Percentiles rank a stretch among this genome's conserved stretches.
Conservation (phyloP, 441 rosid species). For the Adansonia grandidieri region DNA sequence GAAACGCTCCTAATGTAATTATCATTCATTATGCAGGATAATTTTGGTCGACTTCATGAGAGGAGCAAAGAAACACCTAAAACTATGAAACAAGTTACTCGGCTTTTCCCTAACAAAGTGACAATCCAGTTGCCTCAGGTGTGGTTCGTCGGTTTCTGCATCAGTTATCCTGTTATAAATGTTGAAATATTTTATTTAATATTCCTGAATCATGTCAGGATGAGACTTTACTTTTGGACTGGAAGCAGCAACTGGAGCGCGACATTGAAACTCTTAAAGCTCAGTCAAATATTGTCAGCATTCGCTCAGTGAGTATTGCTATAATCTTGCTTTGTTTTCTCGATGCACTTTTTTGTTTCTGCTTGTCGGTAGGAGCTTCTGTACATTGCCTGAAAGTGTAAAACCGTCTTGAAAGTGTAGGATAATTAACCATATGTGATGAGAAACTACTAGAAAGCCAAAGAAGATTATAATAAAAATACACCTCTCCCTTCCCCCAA, state of each 20-base stretch:
- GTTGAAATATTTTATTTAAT: constrained; percentile 28
- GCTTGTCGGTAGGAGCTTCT: neutral
- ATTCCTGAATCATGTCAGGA: constrained; percentile 58
- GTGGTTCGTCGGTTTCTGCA: constrained; percentile 1
- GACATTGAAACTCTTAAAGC: constrained; percentile 88
- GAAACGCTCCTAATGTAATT: neutral
- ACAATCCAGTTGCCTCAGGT: constrained; percentile 97
- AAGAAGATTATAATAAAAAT: neutral
- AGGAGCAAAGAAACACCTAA: constrained; percentile 90
- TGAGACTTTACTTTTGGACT: constrained; percentile 83
- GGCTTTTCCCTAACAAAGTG: constrained; percentile 96
- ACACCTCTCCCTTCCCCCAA: constrained; percentile 2
- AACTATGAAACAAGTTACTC: constrained; percentile 83
- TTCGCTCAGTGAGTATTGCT: constrained; percentile 67
- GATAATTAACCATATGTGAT: neutral
- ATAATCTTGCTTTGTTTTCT: neutral
- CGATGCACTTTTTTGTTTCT: neutral
- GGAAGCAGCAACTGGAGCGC: constrained; percentile 94
- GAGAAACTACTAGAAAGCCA: neutral
- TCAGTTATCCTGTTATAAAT: neutral
- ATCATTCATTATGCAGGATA: constrained; percentile 61
- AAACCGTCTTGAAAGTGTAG: constrained; percentile 5
- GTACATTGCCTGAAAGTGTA: neutral
- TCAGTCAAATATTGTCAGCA: constrained; percentile 69
- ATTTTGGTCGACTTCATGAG: constrained; percentile 82